These are phyloP conservation scores for Fusarium denticulatum DNA, from an alignment of 2,329 filamentous ascomycete species.

Conservation along the genomic window DNA sequence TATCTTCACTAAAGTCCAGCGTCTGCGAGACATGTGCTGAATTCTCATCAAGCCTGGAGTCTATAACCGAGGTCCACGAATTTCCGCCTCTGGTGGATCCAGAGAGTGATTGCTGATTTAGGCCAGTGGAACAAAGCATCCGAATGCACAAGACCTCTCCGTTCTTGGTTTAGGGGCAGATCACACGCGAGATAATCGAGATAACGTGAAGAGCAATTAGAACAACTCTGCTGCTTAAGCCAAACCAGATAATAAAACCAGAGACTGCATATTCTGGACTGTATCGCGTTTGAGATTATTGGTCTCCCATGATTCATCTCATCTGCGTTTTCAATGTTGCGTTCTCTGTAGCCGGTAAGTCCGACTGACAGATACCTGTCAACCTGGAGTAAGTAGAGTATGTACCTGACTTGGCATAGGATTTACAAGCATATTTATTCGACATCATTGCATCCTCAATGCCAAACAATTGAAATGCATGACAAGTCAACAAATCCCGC, in stretches of 20 bases:
- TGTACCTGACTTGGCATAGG: fast-evolving
- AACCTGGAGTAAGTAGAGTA: background rate
- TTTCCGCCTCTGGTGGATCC: background rate
- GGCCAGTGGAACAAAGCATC: background rate
- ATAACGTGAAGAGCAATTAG: fast-evolving
- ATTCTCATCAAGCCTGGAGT: background rate
- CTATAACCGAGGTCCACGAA: background rate
- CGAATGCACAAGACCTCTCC: background rate
- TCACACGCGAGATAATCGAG: background rate
- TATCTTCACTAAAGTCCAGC: too few relatives aligned
- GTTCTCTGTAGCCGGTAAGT: background rate
- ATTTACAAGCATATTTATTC: background rate
- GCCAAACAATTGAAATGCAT: background rate
- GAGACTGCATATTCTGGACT: fast-evolving
- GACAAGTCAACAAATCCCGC: background rate
- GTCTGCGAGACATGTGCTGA: fast-evolving
- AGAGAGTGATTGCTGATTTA: background rate
- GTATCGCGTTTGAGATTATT: fast-evolving
- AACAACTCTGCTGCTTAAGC: fast-evolving
- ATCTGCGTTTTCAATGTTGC: fast-evolving
- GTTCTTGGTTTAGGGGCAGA: background rate
- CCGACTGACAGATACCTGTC: fast-evolving
- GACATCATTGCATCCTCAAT: background rate
- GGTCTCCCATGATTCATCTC: fast-evolving
- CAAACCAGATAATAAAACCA: too few relatives aligned